phyloP scores from a whole-genome alignment of 192 early-diverging fungal genomes.

The Gorgonomyces haynaldii region DNA sequence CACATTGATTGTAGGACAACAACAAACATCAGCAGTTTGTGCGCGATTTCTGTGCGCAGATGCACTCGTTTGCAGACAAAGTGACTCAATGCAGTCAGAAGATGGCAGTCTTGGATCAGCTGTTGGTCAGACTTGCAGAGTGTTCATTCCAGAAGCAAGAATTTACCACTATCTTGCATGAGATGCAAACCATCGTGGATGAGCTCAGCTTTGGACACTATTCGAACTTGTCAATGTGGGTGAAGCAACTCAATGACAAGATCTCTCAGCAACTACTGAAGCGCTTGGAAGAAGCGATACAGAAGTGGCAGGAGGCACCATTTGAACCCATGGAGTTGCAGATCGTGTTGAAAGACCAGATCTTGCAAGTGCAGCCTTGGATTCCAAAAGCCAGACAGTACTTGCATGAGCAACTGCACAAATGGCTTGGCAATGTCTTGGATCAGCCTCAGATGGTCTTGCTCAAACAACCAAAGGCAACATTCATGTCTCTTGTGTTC shows the following conservation, averaged over 20 bases:
- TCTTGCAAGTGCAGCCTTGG: too few species aligned
- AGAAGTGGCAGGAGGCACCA: too few species aligned
- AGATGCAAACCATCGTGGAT: slow-evolving; percentile 88
- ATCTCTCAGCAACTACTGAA: slow-evolving; percentile 65
- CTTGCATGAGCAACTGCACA: too few species aligned
- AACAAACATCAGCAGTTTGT: slow-evolving; percentile 89
- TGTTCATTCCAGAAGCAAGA: slow-evolving; percentile 57
- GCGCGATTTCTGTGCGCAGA: slow-evolving; percentile 79
- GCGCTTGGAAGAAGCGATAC: slow-evolving; percentile 70
- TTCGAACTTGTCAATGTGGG: slow-evolving; percentile 89
- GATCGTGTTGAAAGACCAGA: too few species aligned
- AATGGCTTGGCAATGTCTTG: too few species aligned
- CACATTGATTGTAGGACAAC: slow-evolving; percentile 55
- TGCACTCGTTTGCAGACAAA: slow-evolving; percentile 94
- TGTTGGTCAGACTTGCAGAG: too few species aligned
- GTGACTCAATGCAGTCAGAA: too few species aligned
- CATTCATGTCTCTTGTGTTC: slow-evolving; percentile 29
- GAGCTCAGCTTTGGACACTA: slow-evolving; percentile 86
- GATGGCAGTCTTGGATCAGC: too few species aligned
- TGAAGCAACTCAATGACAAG: slow-evolving; percentile 61
- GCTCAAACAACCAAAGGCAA: not conserved
- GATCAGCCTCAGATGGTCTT: too few species aligned
- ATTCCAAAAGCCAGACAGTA: too few species aligned
- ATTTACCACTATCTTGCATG: slow-evolving; percentile 59
- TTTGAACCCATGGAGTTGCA: too few species aligned